Evolutionary conservation across 2,329 filamentous ascomycete genomes (phyloP).

Genomic region (Arthrobotrys conoides): DNA sequence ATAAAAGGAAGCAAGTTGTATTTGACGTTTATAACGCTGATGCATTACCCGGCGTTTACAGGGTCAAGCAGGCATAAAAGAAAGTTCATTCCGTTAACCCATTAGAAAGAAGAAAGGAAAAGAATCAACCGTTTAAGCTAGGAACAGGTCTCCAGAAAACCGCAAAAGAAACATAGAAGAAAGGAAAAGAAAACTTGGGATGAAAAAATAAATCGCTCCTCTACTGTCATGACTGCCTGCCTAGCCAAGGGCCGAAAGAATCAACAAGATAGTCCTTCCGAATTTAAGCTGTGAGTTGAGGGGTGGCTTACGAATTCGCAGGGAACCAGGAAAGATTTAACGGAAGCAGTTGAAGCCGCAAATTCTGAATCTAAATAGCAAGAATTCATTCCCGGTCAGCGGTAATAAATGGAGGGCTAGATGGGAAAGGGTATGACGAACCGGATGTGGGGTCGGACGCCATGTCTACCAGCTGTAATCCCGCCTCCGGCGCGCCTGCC

Average conservation of each 20-base stretch:
- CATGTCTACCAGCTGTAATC: constrained; percentile 62
- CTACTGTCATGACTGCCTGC: constrained; percentile 2
- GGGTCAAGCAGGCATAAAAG: constrained; percentile 30
- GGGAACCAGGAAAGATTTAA: constrained; percentile 38
- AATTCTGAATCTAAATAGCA: constrained; percentile 59
- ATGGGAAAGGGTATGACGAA: constrained; percentile 30
- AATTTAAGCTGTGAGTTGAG: constrained; percentile 12
- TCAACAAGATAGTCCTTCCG: constrained; percentile 15
- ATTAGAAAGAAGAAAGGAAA: constrained; percentile 4
- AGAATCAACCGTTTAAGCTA: constrained; percentile 12
- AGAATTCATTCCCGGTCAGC: constrained; percentile 19
- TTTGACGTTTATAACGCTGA: constrained; percentile 19
- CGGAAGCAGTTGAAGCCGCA: constrained; percentile 64
- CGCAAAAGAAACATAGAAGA: constrained; percentile 28
- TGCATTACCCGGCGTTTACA: constrained; percentile 45
- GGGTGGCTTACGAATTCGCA: constrained; percentile 14
- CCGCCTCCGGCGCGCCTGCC: constrained; percentile 63
- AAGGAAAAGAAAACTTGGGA: constrained; percentile 15
- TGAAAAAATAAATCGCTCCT: constrained; percentile 21
- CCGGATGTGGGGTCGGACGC: constrained; percentile 62
- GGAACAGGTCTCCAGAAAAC: constrained; percentile 23
- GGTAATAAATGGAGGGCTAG: constrained; percentile 7
- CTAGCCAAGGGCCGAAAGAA: constrained; percentile 16
- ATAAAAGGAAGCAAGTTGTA: constrained; percentile 6
- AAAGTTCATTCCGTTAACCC: constrained; percentile 21